A percentile compares a stretch with the other conserved stretches of the same genome.
phyloP scores from a whole-genome alignment of 208 protist genomes.

The Acanthamoeba castellanii region DNA sequence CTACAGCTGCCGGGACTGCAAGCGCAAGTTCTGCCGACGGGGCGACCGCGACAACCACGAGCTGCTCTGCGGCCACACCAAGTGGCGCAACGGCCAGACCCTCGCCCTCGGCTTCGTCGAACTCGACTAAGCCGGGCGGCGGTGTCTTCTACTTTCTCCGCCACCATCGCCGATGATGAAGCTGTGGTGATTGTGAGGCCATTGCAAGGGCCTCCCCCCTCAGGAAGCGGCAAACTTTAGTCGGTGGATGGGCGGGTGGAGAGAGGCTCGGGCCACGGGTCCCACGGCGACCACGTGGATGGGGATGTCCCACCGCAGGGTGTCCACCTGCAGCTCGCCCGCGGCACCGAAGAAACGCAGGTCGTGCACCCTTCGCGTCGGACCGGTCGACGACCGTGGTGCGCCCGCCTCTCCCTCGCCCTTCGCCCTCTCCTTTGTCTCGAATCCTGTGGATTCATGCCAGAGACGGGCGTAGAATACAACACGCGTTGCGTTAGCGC shows the following conservation, averaged over 20 bases:
- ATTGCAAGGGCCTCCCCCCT: neutral
- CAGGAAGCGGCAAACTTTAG: neutral
- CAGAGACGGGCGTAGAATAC: neutral
- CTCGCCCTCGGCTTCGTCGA: conserved; percentile 20
- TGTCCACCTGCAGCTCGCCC: conserved; percentile 11
- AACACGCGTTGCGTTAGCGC: neutral
- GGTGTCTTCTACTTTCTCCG: neutral
- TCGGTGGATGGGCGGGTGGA: neutral
- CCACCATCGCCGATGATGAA: neutral
- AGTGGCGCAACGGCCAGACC: conserved; percentile 42
- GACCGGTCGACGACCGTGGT: neutral
- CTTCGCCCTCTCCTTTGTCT: neutral
- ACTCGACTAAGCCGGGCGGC: neutral
- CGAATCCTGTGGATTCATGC: neutral
- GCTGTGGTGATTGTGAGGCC: too few species aligned
- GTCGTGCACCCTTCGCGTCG: neutral
- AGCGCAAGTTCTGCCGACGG: conserved; percentile 38
- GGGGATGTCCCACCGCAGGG: conserved; percentile 10
- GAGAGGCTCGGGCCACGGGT: neutral
- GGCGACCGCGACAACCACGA: conserved; percentile 69
- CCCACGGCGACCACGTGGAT: conserved; percentile 9
- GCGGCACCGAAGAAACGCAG: neutral
- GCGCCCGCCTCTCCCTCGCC: neutral
- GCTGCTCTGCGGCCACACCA: conserved; percentile 64
- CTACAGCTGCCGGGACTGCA: conserved; percentile 53